Evolutionary conservation across 768 basidiomycete species (phyloP).

Genomic region (Mycena olivaceomarginata): DNA sequence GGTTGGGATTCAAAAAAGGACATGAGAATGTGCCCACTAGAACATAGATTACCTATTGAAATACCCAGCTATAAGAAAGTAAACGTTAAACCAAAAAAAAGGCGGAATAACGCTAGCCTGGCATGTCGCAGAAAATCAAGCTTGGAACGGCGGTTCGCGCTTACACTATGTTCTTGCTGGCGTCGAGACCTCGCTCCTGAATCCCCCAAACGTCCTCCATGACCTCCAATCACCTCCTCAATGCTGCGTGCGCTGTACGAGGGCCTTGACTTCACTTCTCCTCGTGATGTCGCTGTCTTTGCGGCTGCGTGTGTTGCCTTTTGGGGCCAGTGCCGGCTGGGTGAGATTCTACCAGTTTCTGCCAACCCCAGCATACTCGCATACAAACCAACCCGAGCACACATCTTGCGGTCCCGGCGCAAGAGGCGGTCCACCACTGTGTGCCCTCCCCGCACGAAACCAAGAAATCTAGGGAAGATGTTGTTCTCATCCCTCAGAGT

Average conservation of each 20-base stretch:
- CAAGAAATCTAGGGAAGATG: no score
- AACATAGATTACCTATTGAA: no score
- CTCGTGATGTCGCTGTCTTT: not conserved
- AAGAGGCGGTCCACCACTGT: no score
- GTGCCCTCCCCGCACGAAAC: no score
- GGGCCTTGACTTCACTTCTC: not conserved
- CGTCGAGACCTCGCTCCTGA: not conserved
- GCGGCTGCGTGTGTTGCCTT: conserved; percentile 2
- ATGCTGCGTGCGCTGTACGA: not conserved
- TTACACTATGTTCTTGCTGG: conserved; percentile 9
- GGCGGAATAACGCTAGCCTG: not conserved
- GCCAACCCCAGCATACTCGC: not conserved
- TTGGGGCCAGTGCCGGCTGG: conserved; percentile 10
- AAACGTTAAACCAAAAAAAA: no score
- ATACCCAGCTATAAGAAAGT: no score
- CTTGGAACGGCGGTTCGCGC: not conserved
- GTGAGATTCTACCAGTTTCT: not conserved
- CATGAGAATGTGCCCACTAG: no score
- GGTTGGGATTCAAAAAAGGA: no score
- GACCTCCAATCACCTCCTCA: not conserved
- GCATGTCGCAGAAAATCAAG: not conserved
- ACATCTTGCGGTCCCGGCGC: no score
- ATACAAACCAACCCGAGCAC: not conserved
- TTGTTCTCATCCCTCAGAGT: not conserved
- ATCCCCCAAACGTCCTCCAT: not conserved